Base-by-base conservation (phyloP, 176 grass and related monocot species). In the Tillandsia leiboldiana region DNA sequence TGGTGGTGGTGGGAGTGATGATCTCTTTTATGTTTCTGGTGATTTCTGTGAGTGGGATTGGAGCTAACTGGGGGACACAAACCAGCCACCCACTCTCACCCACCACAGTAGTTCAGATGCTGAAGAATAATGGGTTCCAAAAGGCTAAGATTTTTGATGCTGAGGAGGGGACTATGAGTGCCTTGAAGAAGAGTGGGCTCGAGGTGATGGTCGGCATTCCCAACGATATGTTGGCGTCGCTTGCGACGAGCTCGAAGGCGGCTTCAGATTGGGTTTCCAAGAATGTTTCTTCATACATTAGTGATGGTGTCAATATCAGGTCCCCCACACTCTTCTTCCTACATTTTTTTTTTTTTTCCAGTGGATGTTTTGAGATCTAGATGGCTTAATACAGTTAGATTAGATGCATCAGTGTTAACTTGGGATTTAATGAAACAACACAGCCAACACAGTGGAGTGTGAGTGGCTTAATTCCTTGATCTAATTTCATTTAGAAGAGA, bases 171-270 rank as follows among this genome's bases (percentile, higher is more conserved):
- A 90, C 84, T 63, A 93, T 99, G 94, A 81, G 29, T 79, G 94
- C 94, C 18, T 82, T 99, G 33, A 90, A 54, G 79, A 99, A 99
- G 86, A 93, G 94, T 63, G 84, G 94, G 12, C 76, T 99, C 13
- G 84, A 99, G 84, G 94, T 99, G 14, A 99, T 99, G 94, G 89
- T 93, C 48, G 94, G 94, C 82, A 90, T 99, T 75, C 94, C 94
- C 11, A 99, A 99, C 77, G 94, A 99, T 15, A 75, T 99, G 87
- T 81, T 99, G 49, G 1, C 0, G 26, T 70, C 10, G 0, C 81
- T 99, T 50, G 89, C 94, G 13, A 87, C 77, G 11, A 99, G 49
- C 69, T 64, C 88, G 69, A 86, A 82, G 73, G 62, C 79, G 22
- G 94, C 94, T 1, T 72, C 90, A 79, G 81, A 82, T 26, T 99